These are phyloP conservation scores for Xylaria palmicola DNA, from an alignment of 495 filamentous ascomycete species.

Conservation along the genomic window DNA sequence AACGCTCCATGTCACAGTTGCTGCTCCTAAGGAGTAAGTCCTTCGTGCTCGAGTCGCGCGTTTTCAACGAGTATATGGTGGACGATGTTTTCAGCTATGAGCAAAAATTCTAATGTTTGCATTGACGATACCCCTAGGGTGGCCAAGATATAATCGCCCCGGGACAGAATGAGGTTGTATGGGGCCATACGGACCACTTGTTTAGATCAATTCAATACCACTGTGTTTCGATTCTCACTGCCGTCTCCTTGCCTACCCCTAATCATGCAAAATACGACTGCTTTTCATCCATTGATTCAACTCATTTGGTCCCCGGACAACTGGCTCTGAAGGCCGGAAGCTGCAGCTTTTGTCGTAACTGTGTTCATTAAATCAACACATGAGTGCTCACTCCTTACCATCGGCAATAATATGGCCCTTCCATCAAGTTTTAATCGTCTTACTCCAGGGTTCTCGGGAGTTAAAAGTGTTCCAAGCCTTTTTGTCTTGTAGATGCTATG, in stretches of 20 bases:
- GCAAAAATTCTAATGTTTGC: conserved; percentile 14
- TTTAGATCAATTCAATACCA: conserved; percentile 20
- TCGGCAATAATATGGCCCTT: too few relatives aligned
- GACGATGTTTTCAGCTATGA: conserved; percentile 6
- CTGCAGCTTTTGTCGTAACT: not conserved
- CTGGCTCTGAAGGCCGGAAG: not conserved
- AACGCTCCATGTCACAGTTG: not conserved
- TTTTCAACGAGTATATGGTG: conserved; percentile 1
- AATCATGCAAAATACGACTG: not conserved
- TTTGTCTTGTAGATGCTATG: too few relatives aligned
- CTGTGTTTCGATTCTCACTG: conserved; percentile 5
- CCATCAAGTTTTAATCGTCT: too few relatives aligned
- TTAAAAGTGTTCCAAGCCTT: too few relatives aligned
- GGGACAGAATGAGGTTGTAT: conserved; percentile 7
- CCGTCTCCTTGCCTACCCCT: not conserved
- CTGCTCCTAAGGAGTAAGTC: conserved; percentile 31
- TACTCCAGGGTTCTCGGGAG: too few relatives aligned
- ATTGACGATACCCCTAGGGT: conserved; percentile 29
- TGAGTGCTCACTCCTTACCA: too few relatives aligned
- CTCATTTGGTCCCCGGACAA: not conserved
- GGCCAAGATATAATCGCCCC: conserved; percentile 25
- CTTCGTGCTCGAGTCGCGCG: conserved; percentile 5
- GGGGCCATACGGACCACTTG: conserved; percentile 13
- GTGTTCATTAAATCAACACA: too few relatives aligned
- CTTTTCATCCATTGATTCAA: too few relatives aligned